A percentile compares a stretch with the other conserved stretches of the same genome.
Evolutionary conservation across 2,329 filamentous ascomycete species (phyloP).

Genomic region (Ploettnerulaceae sp.): DNA sequence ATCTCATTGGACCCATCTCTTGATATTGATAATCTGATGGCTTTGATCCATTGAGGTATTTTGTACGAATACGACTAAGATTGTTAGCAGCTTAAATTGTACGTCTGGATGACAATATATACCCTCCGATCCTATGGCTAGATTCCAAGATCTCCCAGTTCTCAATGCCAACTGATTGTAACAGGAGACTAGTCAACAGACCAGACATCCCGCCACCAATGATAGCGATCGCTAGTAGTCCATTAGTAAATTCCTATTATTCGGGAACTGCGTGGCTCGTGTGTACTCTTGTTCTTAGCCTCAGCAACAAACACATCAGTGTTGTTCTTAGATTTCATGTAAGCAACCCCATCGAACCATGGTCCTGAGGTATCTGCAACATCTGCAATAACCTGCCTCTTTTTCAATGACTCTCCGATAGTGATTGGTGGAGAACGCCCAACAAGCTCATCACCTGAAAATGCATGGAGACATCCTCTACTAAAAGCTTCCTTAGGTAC

Average conservation of each 20-base stretch:
- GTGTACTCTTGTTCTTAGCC: constrained; percentile 51
- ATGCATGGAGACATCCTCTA: constrained; percentile 35
- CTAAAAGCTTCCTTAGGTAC: constrained; percentile 32
- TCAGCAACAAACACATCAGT: constrained; percentile 46
- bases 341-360: constrained; percentile 62
- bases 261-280: background rate
- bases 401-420: constrained; percentile 6
- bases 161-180: constrained; percentile 42
- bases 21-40: constrained; percentile 63
- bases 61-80: constrained; percentile 53
- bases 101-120: background rate
- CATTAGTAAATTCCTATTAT: background rate
- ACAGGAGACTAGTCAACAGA: constrained; percentile 47
- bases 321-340: constrained; percentile 51
- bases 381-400: constrained; percentile 8
- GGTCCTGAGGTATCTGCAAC: constrained; percentile 40
- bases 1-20: constrained; percentile 48
- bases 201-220: constrained; percentile 63
- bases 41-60: constrained; percentile 51
- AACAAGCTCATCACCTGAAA: constrained; percentile 27
- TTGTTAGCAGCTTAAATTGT: background rate
- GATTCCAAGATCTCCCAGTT: constrained; percentile 61
- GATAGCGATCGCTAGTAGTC: constrained; percentile 46
- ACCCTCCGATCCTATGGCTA: constrained; percentile 51
- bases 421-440: constrained; percentile 19